phyloP scores from a whole-genome alignment of 495 filamentous ascomycete species.

The Margaritispora aquatica region DNA sequence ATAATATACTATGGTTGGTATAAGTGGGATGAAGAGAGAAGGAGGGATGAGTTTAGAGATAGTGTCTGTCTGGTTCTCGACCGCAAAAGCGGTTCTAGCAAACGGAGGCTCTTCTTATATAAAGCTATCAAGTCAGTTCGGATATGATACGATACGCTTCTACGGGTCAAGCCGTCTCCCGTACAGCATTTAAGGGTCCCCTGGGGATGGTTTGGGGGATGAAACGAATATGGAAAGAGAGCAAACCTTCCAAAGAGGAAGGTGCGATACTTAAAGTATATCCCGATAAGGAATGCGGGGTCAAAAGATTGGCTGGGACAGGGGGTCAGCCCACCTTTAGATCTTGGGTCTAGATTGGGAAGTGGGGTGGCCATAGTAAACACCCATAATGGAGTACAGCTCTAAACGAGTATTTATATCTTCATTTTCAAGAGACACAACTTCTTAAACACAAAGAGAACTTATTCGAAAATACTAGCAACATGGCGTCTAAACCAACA shows the following conservation, averaged over 20 bases:
- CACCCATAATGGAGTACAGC: not conserved
- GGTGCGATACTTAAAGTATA: not conserved
- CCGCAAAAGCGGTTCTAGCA: not conserved
- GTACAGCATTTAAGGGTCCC: not conserved
- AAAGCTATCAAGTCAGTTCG: too few relatives aligned
- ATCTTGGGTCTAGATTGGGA: too few relatives aligned
- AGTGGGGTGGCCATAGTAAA: not conserved
- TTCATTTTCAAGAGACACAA: not conserved
- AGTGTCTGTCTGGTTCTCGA: not conserved
- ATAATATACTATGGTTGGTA: not conserved
- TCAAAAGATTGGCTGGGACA: not conserved
- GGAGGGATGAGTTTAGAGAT: too few relatives aligned
- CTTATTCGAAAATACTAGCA: not conserved
- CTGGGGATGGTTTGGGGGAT: not conserved
- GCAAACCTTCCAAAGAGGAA: not conserved
- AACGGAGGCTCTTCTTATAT: not conserved
- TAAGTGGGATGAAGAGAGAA: not conserved
- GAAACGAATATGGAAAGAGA: too few relatives aligned
- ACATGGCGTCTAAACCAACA: constrained; percentile 23
- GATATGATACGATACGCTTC: not conserved
- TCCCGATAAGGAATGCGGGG: constrained; percentile 10
- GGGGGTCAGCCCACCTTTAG: not conserved
- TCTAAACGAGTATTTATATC: not conserved
- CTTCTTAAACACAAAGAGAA: not conserved
- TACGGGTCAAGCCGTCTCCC: constrained; percentile 12